Base-by-base conservation (phyloP, 2,329 filamentous ascomycete genomes). In the Septoria linicola region DNA sequence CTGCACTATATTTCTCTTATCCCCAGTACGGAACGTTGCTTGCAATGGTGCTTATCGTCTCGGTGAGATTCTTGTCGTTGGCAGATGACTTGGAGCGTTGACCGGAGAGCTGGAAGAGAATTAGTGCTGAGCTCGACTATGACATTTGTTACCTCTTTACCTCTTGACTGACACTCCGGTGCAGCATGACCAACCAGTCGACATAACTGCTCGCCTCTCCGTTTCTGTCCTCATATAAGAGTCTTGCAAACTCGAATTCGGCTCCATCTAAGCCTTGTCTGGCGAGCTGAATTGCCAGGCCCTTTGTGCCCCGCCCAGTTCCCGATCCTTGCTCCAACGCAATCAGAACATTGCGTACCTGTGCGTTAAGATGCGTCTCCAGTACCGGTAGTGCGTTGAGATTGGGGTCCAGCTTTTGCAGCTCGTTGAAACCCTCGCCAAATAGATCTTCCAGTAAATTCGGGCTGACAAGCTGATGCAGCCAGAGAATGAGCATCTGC, bases 131-230 rank as follows among this genome's bases (percentile, higher is more conserved):
- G 10, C 23, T 27, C 10, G 5, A 27, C 23, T 10, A 27, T 27
- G 23, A 27, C 23, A 5, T 27, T 27, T 10, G 23, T 27, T 27
- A 27, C 10, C 23, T 5, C 23, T 68, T 63, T 67, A 76, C 75
- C 70, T 99, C 93, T 58, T 96, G 77, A 68, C 96, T 91, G 59
- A 99, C 93, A 61, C 88, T 85, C 63, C 92, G 86, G 72, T 99
- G 93, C 57, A 97, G 80, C 71, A 96, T 88, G 51, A 99, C 93
- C 65, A 99, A 77, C 93, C 93, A 99, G 73, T 99, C 93, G 27
- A 97, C 93, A 71, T 97, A 99, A 68, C 88, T 95, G 73, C 95
- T 91, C 30, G 93, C 93, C 74, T 99, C 93, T 61, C 96, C 96
- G 70, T 97, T 97, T 59, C 93, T 82, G 67, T 99, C 93, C 72